Base-by-base conservation (phyloP, 306 rosid species). In the Prunus dulcis region DNA sequence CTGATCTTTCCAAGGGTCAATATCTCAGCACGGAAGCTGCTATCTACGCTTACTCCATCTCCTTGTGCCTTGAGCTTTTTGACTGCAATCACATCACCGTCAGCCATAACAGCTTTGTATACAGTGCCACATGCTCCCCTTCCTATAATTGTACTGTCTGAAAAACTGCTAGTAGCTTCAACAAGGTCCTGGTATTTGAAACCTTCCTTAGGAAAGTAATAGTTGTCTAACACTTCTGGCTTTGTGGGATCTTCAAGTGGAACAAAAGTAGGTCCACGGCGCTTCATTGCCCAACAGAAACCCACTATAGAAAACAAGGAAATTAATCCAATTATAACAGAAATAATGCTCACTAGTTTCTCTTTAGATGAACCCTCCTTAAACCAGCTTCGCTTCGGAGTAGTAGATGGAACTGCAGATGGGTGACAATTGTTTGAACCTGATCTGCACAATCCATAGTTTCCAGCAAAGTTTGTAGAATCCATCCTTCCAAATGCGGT, bases 121-220 rank as follows among this genome's bases (percentile, higher is more conserved):
- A 93, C 98, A 67, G 90, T 93, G 20, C 98, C 98, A 76, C 97
- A 93, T 53, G 98, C 98, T 71, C 97, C 98, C 58, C 81, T 89
- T 78, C 98, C 98, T 50, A 93, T 32, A 68, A 89, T 71, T 49
- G 80, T 85, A 46, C 53, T 50, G 74, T 88, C 97, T 10, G 93
- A 86, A 77, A 93, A 93, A 76, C 77, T 85, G 20, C 86, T 82
- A 2, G 98, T 93, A 23, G 93, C 98, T 83, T 85, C 95, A 84
- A 93, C 81, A 71, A 93, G 95, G 82, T 89, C 97, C 77, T 88
- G 89, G 87, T 91, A 91, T 67, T 83, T 79, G 79, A 93, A 91
- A 57, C 98, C 97, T 81, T 88, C 89, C 79, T 89, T 91, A 0
- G 98, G 98, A 68, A 89, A 89, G 83, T 91, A 93, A 65, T 91